A percentile compares a stretch with the other conserved stretches of the same genome.
These are phyloP conservation scores for Bullera alba DNA, from an alignment of 768 basidiomycete genomes.

Conservation along the genomic window DNA sequence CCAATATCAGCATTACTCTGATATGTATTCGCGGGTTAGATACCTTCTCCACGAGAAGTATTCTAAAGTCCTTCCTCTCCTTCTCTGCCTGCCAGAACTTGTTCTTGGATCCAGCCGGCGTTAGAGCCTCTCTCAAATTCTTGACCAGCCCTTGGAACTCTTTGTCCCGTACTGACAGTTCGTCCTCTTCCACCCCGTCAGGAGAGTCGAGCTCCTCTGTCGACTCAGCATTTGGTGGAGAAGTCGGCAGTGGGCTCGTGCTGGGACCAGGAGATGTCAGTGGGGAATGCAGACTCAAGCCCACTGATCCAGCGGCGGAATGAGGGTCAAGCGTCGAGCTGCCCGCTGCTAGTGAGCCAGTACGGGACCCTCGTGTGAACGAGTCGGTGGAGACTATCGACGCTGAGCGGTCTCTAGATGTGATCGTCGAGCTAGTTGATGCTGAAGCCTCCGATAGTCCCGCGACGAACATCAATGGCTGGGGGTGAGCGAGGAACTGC, in stretches of 20 bases:
- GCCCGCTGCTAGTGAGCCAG: not conserved
- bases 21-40: not conserved
- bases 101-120: constrained; percentile 20
- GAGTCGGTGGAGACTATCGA: constrained; percentile 8
- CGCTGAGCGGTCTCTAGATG: not conserved
- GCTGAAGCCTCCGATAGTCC: constrained; percentile 55
- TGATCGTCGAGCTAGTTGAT: constrained; percentile 3
- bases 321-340: not conserved
- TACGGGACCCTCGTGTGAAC: not conserved
- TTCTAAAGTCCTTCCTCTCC: constrained; percentile 57
- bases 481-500: constrained; percentile 74
- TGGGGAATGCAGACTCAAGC: not conserved
- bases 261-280: constrained; percentile 4
- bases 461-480: constrained; percentile 90
- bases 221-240: not conserved
- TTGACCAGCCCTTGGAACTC: constrained; percentile 33
- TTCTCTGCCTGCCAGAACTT: constrained; percentile 32
- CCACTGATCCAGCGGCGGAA: not conserved
- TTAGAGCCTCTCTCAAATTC: constrained; percentile 28
- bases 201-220: constrained; percentile 1
- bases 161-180: constrained; percentile 13
- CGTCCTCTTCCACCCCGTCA: not conserved
- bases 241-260: not conserved
- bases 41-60: constrained; percentile 72
- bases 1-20: not conserved